Evolutionary conservation across 208 protist genomes (phyloP), one percentile per base, ranked within the genome.

Genomic region (Trypanosoma vivax): DNA sequence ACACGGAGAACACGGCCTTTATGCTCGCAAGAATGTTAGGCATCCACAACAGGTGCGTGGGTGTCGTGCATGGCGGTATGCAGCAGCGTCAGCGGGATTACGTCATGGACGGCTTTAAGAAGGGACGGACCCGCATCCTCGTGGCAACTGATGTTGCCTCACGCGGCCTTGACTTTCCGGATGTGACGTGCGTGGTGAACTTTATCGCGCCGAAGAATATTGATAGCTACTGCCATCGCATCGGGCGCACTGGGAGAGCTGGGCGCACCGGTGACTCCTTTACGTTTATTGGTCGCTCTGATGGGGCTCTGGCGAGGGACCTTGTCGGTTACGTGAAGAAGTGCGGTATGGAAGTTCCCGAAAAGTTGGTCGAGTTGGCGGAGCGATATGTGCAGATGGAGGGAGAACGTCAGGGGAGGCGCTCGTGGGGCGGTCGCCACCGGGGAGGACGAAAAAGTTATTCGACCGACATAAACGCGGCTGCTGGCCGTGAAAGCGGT

Each of bases 171-270:
- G 96, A 98, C 57, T 96, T 98, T 34, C 79, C 81, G 18, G 82
- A 92, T 38, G 90, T 98, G 18, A 92, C 91, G 27, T 86, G 81
- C 48, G 93, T 98, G 9, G 79, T 98, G 24, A 97, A 98, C 51
- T 94, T 92, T 48, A 83, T 96, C 43, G 72, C 93, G 9, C 96
- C 94, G 28, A 79, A 81, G 40, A 90, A 76, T 41, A 83, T 96
- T 49, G 88, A 97, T 43, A 89, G 83, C 51, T 98, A 98, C 47
- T 88, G 98, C 56, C 96, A 98, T 71, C 79, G 96, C 25, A 96
- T 97, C 43, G 96, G 96, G 0, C 80, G 96, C 18, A 98, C 94
- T 6, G 96, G 90, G 16, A 85, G 96, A 35, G 91, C 88, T 13
- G 94, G 93, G 30, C 73, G 78, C 23, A 75, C 33, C 16, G 91